phyloP scores from a whole-genome alignment of 257 asterid species.

The Nicotiana tomentosiformis region DNA sequence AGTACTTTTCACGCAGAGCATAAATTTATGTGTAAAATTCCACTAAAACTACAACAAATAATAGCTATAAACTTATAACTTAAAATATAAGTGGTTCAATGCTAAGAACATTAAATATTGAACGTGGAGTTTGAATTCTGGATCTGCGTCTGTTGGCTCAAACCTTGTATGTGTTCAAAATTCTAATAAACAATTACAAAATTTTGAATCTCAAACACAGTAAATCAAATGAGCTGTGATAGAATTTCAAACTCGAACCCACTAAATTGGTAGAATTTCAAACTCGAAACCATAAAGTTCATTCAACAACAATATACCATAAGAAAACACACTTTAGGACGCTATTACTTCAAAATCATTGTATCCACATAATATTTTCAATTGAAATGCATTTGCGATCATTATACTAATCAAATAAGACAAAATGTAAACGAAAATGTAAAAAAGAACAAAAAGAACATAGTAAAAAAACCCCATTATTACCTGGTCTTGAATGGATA shows the following conservation, averaged over 20 bases:
- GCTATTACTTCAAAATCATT: too few species aligned
- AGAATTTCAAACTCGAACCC: too few species aligned
- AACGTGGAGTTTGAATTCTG: too few species aligned
- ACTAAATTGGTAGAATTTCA: not conserved
- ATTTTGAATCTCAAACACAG: not conserved
- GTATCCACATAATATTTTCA: not conserved
- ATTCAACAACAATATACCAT: too few species aligned
- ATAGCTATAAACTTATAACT: too few species aligned
- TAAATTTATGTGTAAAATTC: too few species aligned
- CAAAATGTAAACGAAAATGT: not conserved
- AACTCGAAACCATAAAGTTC: too few species aligned
- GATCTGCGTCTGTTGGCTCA: not conserved
- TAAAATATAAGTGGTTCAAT: too few species aligned
- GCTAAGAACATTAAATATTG: too few species aligned
- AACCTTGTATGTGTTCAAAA: not conserved
- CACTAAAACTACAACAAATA: too few species aligned
- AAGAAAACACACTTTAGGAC: too few species aligned
- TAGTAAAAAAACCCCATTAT: not conserved
- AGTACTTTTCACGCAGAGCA: too few species aligned
- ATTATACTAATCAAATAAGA: not conserved
- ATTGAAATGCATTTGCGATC: not conserved
- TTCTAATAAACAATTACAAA: not conserved
- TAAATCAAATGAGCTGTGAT: not conserved
- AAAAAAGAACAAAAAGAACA: not conserved
- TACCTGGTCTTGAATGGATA: constrained; percentile 43